Conservation (phyloP, 208 protist genomes). For the Plasmodiophora brassicae region DNA sequence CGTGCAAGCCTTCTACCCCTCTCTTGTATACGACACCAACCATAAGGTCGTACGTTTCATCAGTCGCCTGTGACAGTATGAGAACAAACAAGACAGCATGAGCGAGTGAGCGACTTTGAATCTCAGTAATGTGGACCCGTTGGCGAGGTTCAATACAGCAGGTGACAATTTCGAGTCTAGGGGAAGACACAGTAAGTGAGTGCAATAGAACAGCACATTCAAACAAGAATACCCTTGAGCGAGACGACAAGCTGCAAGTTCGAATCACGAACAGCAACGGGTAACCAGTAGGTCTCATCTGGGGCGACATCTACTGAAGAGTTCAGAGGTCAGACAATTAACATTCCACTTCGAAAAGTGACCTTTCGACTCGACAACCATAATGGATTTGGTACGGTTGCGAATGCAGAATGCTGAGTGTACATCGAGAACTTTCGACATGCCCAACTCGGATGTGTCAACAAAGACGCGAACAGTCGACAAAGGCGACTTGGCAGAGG, state of each 20-base stretch:
- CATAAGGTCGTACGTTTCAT: too few species aligned
- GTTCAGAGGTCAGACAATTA: background rate
- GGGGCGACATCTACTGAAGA: background rate
- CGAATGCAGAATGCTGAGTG: background rate
- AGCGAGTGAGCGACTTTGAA: too few species aligned
- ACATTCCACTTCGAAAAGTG: background rate
- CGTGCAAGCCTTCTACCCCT: too few species aligned
- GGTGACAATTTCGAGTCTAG: too few species aligned
- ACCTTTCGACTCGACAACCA: background rate
- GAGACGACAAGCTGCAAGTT: background rate
- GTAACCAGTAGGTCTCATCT: background rate
- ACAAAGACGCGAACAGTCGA: constrained; percentile 14
- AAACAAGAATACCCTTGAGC: too few species aligned
- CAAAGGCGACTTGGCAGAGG: background rate
- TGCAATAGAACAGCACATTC: too few species aligned
- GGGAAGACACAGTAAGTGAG: too few species aligned
- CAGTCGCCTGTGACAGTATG: too few species aligned
- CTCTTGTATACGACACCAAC: too few species aligned
- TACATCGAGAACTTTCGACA: background rate
- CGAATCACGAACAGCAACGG: background rate
- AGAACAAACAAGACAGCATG: too few species aligned
- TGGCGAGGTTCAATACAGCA: too few species aligned
- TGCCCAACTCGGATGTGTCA: background rate
- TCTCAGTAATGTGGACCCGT: too few species aligned
- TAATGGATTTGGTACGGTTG: background rate